A percentile compares a stretch with the other conserved stretches of the same genome.
Conservation (phyloP, 2,329 filamentous ascomycete species). For the Alternaria sp. region DNA sequence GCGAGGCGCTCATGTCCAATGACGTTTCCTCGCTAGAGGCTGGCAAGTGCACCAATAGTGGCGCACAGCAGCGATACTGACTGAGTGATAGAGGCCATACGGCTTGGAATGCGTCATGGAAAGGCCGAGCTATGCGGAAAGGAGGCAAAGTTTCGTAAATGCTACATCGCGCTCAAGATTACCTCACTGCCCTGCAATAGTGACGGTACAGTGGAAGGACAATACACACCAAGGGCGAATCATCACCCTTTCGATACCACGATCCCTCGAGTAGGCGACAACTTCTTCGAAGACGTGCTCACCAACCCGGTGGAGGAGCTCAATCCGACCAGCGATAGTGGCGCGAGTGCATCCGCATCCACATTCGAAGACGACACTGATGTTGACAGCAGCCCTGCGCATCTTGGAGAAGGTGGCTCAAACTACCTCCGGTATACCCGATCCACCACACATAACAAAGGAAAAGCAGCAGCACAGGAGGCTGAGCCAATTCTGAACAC, state of each 20-base stretch:
- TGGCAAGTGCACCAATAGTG: not conserved
- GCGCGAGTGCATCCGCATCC: not conserved
- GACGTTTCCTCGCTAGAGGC: not conserved
- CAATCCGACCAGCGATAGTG: not conserved
- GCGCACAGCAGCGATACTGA: not conserved
- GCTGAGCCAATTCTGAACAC: not conserved
- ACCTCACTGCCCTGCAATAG: constrained; percentile 15
- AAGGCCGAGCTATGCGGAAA: constrained; percentile 11
- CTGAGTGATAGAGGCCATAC: not conserved
- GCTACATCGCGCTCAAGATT: constrained; percentile 23
- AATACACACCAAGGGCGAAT: constrained; percentile 4
- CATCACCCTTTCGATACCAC: constrained; percentile 20
- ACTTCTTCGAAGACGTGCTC: constrained; percentile 28
- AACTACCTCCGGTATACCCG: not conserved
- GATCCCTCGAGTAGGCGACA: constrained; percentile 18
- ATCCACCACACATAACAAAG: not conserved
- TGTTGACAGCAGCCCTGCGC: not conserved
- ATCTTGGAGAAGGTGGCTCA: not conserved
- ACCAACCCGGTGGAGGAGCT: not conserved
- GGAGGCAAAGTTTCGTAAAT: constrained; percentile 13
- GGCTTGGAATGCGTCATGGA: not conserved
- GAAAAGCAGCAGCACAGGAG: not conserved
- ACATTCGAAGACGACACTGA: not conserved
- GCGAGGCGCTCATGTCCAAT: not conserved
- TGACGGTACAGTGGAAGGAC: not conserved